phyloP scores from a whole-genome alignment of 345 rosid species.

The Theobroma cacao region DNA sequence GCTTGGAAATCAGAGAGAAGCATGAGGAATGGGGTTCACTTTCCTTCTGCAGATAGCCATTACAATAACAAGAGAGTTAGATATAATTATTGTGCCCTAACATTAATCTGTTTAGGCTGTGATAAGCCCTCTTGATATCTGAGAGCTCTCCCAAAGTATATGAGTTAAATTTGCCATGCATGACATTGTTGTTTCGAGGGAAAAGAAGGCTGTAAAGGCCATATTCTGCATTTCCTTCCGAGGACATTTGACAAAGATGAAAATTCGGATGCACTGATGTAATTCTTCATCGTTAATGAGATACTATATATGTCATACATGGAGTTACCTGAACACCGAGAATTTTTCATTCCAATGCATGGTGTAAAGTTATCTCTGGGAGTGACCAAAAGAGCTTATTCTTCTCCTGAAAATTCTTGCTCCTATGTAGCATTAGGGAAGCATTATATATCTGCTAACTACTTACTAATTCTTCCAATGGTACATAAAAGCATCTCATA shows the following conservation, averaged over 20 bases:
- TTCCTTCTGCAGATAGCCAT: background rate
- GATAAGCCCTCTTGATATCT: no score
- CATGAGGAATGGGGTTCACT: background rate
- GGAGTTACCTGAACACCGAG: background rate
- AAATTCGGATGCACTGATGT: no score
- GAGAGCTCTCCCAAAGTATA: no score
- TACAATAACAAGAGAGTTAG: background rate
- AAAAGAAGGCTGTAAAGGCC: no score
- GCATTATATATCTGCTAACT: background rate
- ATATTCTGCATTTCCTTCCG: no score
- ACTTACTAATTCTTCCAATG: background rate
- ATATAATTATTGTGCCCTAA: background rate
- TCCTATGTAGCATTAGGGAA: no score
- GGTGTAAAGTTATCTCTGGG: background rate
- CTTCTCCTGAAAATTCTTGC: background rate
- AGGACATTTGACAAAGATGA: no score
- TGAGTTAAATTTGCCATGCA: no score
- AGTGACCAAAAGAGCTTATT: no score
- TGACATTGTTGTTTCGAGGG: no score
- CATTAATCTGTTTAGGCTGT: no score
- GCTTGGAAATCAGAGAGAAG: background rate
- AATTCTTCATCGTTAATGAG: no score
- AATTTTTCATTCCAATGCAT: background rate
- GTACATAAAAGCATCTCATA: background rate
- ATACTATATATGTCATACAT: background rate